Conservation (phyloP, 441 rosid species). For the Adansonia gregorii region DNA sequence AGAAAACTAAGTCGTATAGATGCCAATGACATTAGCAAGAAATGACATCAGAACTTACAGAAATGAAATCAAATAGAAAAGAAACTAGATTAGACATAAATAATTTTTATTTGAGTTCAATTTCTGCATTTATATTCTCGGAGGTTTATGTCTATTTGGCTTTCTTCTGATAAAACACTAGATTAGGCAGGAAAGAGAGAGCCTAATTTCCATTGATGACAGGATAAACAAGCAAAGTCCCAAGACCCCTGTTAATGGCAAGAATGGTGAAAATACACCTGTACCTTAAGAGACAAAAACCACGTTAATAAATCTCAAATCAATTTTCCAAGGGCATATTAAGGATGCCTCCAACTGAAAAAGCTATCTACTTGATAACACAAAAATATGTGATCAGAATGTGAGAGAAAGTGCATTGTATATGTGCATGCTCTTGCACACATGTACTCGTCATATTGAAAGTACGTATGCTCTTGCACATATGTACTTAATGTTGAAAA, state of each 20-base stretch:
- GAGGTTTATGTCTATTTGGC: background rate
- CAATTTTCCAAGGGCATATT: background rate
- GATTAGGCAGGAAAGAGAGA: background rate
- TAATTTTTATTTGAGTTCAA: background rate
- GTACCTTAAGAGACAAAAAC: background rate
- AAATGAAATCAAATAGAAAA: conserved; percentile 11
- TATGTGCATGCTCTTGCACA: background rate
- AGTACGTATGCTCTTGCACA: background rate
- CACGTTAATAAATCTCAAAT: background rate
- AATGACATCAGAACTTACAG: background rate
- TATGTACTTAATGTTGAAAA: background rate
- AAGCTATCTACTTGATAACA: background rate
- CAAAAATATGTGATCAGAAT: background rate
- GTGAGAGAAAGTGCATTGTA: background rate
- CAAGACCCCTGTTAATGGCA: background rate
- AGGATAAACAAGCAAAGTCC: background rate
- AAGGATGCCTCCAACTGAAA: background rate
- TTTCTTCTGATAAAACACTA: background rate
- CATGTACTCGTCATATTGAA: background rate
- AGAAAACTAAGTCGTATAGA: background rate
- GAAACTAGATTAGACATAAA: background rate
- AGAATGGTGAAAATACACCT: background rate
- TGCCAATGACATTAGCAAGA: background rate
- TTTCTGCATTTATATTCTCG: background rate
- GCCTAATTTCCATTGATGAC: background rate